phyloP scores from a whole-genome alignment of 78 protist species.

The Goniomonas avonlea region DNA sequence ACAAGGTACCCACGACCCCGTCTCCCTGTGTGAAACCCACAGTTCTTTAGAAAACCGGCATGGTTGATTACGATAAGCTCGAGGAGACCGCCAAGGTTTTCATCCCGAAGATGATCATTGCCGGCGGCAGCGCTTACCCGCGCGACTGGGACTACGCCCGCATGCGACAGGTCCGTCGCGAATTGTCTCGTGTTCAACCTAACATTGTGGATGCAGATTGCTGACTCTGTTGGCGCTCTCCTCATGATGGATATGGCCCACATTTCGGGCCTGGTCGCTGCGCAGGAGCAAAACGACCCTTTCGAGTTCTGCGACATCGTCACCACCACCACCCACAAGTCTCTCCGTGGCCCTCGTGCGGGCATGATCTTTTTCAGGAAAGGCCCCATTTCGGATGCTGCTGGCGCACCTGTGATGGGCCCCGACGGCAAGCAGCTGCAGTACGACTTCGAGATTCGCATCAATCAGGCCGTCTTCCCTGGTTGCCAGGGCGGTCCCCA shows the following conservation, averaged over 20 bases:
- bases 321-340: constrained; percentile 99
- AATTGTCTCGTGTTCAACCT: neutral
- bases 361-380: constrained; percentile 96
- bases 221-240: constrained; percentile 83
- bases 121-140: constrained; percentile 95
- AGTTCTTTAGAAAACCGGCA: constrained; percentile 75
- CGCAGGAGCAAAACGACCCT: constrained; percentile 59
- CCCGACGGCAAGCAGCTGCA: too few species aligned
- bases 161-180: constrained; percentile 70
- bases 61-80: constrained; percentile 91
- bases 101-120: constrained; percentile 93
- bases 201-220: constrained; percentile 31
- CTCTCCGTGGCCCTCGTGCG: constrained; percentile 96
- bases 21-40: too few species aligned
- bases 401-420: constrained; percentile 19
- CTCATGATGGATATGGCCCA: constrained; percentile 97
- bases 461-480: constrained; percentile 94
- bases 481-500: constrained; percentile 95
- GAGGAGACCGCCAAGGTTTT: constrained; percentile 72
- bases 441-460: constrained; percentile 43
- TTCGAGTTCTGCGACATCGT: constrained; percentile 92
- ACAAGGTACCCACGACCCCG: constrained; percentile 39
- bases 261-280: constrained; percentile 93
- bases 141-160: constrained; percentile 88
- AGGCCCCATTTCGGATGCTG: constrained; percentile 26